Conservation (phyloP, 352 stramenopile genomes). For the Hyaloperonospora brassicae region DNA sequence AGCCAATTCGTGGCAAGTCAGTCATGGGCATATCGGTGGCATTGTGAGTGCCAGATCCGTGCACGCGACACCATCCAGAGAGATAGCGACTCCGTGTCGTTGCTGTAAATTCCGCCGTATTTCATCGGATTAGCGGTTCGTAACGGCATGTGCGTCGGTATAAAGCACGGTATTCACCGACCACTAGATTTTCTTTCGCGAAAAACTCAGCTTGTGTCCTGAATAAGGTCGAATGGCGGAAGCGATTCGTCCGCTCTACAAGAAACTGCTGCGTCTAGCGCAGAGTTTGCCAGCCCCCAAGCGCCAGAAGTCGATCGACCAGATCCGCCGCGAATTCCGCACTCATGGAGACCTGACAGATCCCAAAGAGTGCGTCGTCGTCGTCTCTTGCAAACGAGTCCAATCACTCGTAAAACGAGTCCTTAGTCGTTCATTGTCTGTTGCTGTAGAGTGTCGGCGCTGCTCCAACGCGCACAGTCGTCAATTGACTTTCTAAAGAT, state of each 20-base stretch:
- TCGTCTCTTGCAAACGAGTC: background rate
- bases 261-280: constrained; percentile 74
- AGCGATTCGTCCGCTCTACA: constrained; percentile 58
- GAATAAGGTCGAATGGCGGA: constrained; percentile 15
- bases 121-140: too few relatives aligned
- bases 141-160: too few relatives aligned
- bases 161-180: too few relatives aligned
- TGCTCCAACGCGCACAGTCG: constrained; percentile 74
- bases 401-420: background rate
- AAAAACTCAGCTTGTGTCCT: too few relatives aligned
- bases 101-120: too few relatives aligned
- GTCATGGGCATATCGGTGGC: too few relatives aligned
- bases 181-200: too few relatives aligned
- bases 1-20: too few relatives aligned
- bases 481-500: constrained; percentile 83
- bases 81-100: too few relatives aligned
- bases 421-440: constrained; percentile 2
- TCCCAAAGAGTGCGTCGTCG: constrained; percentile 48
- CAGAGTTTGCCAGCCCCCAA: constrained; percentile 67
- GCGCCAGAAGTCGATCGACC: constrained; percentile 48
- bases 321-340: constrained; percentile 77
- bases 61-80: too few relatives aligned
- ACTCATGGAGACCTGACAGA: constrained; percentile 46
- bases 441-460: constrained; percentile 39
- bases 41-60: too few relatives aligned